Evolutionary conservation across 225 moss, liverwort and hornwort genomes (phyloP), one percentile per base, ranked within the genome.

Genomic region (Polytrichum formosum): DNA sequence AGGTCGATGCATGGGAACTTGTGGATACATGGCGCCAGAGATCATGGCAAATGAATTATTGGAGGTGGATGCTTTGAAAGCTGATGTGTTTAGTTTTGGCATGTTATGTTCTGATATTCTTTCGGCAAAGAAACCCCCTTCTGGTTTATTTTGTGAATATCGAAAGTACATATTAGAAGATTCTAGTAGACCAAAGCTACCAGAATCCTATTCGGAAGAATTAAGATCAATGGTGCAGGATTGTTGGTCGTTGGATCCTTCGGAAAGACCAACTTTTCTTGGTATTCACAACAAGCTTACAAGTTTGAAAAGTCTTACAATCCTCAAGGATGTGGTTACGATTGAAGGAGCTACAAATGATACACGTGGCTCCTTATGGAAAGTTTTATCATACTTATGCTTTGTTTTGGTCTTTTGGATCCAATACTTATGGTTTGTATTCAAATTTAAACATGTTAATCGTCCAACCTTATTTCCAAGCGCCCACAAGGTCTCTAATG

Each of bases 181-280:
- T 6, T 29, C 1, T 5, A 0, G 5, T 5, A 29, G 29, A 6
- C 29, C 29, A 29, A 29, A 29, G 0, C 29, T 29, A 29, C 29
- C 29, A 0, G 5, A 29, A 29, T 5, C 6, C 5, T 29, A 29
- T 29, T 29, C 29, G 6, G 6, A 29, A 29, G 78, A 64, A 29
- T 70, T 85, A 27, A 72, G 71, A 21, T 75, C 61, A 30, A 27
- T 85, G n/a, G 27, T 81, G 26, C 53, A 55, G 19, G 70, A 78
- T 20, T 85, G 84, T 72, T 85, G 81, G 84, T 65, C 18, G 1
- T 37, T 27, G 46, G 71, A 85, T 26, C 64, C 61, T 23, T 60
- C 46, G 16, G 67, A 54, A 63, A 67, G 81, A 61, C 85, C 85
- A 28, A 22, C 26, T 7, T 79, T 74, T 63, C 58, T 72, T 28